Evolutionary conservation across 2,329 filamentous ascomycete species (phyloP).

Genomic region (Alternaria incomplexa): DNA sequence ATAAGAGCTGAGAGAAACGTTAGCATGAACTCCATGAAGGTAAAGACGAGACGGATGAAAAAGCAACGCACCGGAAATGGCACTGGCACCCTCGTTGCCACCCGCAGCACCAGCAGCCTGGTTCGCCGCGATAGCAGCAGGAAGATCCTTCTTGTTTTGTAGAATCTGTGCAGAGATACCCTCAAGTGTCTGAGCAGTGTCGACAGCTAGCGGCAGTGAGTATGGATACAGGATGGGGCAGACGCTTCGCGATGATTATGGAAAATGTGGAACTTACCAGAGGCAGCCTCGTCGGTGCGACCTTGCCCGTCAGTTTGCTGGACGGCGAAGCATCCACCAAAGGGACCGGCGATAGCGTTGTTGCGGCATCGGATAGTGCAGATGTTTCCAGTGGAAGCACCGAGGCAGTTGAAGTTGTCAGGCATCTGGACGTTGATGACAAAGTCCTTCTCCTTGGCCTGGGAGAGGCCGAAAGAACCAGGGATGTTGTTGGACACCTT

Average conservation of each 20-base stretch:
- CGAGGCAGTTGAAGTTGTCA: constrained; percentile 60
- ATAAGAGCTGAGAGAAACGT: constrained; percentile 19
- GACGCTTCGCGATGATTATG: background rate
- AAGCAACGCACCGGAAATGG: constrained; percentile 49
- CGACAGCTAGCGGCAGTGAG: constrained; percentile 47
- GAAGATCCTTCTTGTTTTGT: constrained; percentile 60
- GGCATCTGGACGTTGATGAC: constrained; percentile 65
- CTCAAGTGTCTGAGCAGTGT: constrained; percentile 55
- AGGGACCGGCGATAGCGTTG: constrained; percentile 65
- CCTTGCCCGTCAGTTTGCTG: constrained; percentile 59
- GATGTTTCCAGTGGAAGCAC: constrained; percentile 62
- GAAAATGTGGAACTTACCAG: constrained; percentile 30
- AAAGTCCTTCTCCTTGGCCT: constrained; percentile 63
- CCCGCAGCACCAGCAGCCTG: constrained; percentile 50
- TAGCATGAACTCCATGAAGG: constrained; percentile 8
- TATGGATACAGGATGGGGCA: constrained; percentile 20
- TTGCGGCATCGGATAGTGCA: constrained; percentile 70
- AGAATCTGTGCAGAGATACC: constrained; percentile 57
- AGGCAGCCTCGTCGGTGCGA: constrained; percentile 29
- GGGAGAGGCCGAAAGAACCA: constrained; percentile 63
- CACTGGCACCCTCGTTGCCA: constrained; percentile 45
- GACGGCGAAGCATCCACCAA: constrained; percentile 66
- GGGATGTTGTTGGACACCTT: constrained; percentile 66
- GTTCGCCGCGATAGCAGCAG: constrained; percentile 55
- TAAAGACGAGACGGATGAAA: constrained; percentile 18